Conservation (phyloP, 176 grass and related monocot species). For the Oryza australiensis region DNA sequence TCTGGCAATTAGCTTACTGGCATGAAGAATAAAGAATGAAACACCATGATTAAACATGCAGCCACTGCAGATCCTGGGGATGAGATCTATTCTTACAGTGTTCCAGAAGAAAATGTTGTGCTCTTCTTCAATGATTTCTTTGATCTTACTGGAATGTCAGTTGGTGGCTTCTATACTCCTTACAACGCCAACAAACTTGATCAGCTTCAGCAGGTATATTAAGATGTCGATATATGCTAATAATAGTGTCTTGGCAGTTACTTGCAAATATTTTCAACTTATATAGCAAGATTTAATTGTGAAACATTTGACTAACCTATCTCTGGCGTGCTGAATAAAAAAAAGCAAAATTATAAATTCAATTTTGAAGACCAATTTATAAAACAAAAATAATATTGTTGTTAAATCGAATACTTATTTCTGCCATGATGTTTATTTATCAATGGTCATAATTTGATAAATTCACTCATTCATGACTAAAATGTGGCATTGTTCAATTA, state of each 20-base stretch:
- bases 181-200: neutral
- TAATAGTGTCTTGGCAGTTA: neutral
- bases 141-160: neutral
- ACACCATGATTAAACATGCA: conserved; percentile 15
- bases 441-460: neutral
- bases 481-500: neutral
- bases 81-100: neutral
- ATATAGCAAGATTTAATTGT: neutral
- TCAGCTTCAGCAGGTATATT: neutral
- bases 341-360: neutral
- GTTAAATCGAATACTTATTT: neutral
- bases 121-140: conserved; percentile 33
- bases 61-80: neutral
- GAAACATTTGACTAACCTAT: neutral
- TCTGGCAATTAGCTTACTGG: conserved; percentile 6
- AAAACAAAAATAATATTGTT: neutral
- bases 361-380: neutral
- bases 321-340: neutral
- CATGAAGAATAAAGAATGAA: conserved; percentile 18
- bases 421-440: neutral
- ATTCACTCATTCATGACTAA: neutral
- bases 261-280: neutral
- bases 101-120: neutral
- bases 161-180: neutral
- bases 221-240: neutral